Percentiles rank a stretch among this genome's conserved stretches.
Evolutionary conservation across 495 filamentous ascomycete genomes (phyloP).

Genomic region (Tirmania nivea): DNA sequence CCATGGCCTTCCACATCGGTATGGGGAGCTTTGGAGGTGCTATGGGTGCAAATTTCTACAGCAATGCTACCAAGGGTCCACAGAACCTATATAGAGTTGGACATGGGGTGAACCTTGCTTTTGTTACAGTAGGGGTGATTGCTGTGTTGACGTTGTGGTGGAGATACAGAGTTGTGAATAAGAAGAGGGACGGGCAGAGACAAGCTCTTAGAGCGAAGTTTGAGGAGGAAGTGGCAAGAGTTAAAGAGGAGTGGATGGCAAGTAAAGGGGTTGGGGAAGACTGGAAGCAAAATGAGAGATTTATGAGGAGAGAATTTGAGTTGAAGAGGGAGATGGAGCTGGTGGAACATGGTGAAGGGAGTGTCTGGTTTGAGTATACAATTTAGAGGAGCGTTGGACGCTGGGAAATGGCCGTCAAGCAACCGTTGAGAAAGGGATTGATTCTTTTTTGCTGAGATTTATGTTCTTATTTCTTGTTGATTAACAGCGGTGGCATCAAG

Average conservation of each 20-base stretch:
- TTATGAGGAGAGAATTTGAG: conserved; percentile 7
- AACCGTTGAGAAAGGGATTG: no score
- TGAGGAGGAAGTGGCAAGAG: neutral
- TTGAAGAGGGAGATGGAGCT: conserved; percentile 15
- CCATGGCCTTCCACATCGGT: conserved; percentile 57
- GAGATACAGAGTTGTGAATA: conserved; percentile 30
- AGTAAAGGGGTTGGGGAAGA: conserved; percentile 27
- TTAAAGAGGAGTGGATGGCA: conserved; percentile 1
- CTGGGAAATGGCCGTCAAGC: no score
- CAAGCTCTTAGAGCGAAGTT: conserved; percentile 6
- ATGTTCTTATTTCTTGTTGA: no score
- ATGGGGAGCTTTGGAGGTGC: conserved; percentile 50
- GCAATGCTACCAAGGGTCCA: conserved; percentile 36
- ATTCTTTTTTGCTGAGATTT: no score
- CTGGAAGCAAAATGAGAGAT: neutral
- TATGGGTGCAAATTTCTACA: conserved; percentile 62
- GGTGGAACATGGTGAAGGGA: conserved; percentile 11
- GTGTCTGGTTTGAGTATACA: conserved; percentile 16
- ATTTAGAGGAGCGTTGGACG: conserved; percentile 1
- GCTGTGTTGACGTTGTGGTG: conserved; percentile 35
- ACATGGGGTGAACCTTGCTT: conserved; percentile 45
- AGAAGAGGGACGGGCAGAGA: conserved; percentile 12
- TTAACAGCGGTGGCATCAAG: no score
- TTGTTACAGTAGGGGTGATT: conserved; percentile 38
- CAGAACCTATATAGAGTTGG: conserved; percentile 34